Conservation (phyloP, 2,329 filamentous ascomycete genomes). For the Colletotrichum gloeosporioides region DNA sequence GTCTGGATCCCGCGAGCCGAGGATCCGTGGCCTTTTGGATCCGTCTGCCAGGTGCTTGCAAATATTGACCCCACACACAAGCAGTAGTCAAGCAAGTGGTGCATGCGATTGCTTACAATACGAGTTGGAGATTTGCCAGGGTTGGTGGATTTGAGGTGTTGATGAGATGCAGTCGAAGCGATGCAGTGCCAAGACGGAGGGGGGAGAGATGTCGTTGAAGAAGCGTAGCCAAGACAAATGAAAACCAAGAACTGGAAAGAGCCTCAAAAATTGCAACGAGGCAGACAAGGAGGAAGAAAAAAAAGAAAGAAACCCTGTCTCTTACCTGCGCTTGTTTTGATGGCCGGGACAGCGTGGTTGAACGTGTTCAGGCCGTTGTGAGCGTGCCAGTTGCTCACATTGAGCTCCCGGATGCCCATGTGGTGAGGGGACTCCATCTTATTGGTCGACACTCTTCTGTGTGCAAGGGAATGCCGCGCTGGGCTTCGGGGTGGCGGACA, state of each 20-base stretch:
- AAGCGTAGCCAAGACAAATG: not conserved
- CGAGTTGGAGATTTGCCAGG: not conserved
- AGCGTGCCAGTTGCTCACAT: constrained; percentile 52
- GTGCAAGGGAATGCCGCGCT: not conserved
- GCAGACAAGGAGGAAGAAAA: not conserved
- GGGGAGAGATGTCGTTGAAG: not conserved
- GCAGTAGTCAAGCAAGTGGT: constrained; percentile 14
- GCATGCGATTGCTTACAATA: not conserved
- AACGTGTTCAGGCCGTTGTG: constrained; percentile 56
- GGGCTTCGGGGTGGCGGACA: constrained; percentile 14
- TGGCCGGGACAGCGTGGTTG: constrained; percentile 58
- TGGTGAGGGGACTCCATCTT: constrained; percentile 39
- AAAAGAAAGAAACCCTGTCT: constrained; percentile 18
- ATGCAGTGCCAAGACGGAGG: not conserved
- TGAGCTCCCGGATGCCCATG: constrained; percentile 52
- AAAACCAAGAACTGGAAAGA: not conserved
- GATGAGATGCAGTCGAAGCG: not conserved
- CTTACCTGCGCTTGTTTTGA: constrained; percentile 67
- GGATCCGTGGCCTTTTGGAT: not conserved
- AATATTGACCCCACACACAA: constrained; percentile 21
- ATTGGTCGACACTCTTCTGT: constrained; percentile 26
- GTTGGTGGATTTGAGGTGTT: not conserved
- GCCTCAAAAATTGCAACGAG: constrained; percentile 8
- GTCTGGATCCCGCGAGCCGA: not conserved
- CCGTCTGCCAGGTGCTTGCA: not conserved